Evolutionary conservation across 2,329 filamentous ascomycete species (phyloP).

Genomic region (Diplodia seriata): DNA sequence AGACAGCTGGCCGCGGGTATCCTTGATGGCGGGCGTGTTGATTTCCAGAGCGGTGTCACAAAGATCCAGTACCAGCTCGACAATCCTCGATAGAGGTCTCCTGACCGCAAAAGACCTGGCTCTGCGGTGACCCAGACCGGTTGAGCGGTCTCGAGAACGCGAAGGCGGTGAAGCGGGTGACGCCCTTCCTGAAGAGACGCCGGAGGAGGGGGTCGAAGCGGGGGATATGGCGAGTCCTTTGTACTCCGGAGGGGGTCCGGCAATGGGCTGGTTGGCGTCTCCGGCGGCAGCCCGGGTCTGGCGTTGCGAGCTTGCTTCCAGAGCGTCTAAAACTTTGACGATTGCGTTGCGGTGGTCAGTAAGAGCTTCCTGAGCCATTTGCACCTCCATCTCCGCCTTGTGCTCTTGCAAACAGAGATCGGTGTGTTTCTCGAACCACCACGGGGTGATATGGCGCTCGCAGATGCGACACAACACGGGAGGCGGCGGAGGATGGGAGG

Average conservation of each 20-base stretch:
- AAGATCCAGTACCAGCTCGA: constrained; percentile 91
- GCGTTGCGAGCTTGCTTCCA: constrained; percentile 72
- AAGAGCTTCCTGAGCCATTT: constrained; percentile 90
- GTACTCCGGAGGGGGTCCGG: constrained; percentile 72
- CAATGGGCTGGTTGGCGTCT: constrained; percentile 36
- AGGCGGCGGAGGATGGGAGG: constrained; percentile 77
- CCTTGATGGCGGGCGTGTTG: constrained; percentile 91
- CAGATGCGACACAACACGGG: constrained; percentile 95
- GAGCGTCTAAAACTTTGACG: constrained; percentile 90
- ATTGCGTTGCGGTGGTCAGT: constrained; percentile 93
- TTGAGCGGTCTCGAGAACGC: constrained; percentile 72
- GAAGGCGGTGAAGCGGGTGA: constrained; percentile 70
- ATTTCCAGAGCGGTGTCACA: constrained; percentile 97
- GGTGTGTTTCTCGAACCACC: constrained; percentile 99
- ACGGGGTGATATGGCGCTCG: constrained; percentile 94
- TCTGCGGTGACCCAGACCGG: constrained; percentile 78
- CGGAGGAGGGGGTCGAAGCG: constrained; percentile 69
- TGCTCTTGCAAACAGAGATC: constrained; percentile 96
- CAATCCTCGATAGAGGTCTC: constrained; percentile 87
- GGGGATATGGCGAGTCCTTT: constrained; percentile 86
- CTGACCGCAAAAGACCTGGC: constrained; percentile 90
- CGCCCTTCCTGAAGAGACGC: constrained; percentile 72
- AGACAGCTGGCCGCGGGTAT: constrained; percentile 68
- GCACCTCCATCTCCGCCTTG: constrained; percentile 95
- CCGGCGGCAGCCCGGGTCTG: constrained; percentile 30